Evolutionary conservation across 805 yeast genomes (phyloP).

Genomic region (Pichia cabralensis): DNA sequence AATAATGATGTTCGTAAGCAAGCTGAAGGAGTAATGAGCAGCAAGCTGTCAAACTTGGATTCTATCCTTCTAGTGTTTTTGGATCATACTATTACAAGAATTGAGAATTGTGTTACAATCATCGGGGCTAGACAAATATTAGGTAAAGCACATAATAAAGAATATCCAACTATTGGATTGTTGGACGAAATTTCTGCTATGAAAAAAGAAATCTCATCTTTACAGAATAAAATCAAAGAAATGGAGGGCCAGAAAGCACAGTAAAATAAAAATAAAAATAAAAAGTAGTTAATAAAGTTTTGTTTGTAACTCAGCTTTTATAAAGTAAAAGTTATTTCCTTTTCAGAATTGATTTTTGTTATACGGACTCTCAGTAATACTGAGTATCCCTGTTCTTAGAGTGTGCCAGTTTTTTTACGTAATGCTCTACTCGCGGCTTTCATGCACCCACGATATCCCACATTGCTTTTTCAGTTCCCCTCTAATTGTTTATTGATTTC

Average conservation of each 20-base stretch:
- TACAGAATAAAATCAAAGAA: slow-evolving; percentile 1
- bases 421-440: too few species aligned
- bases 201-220: slow-evolving; percentile 4
- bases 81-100: slow-evolving; percentile 58
- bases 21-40: slow-evolving; percentile 10
- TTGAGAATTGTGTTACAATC: slow-evolving; percentile 48
- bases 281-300: too few species aligned
- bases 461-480: too few species aligned
- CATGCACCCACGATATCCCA: too few species aligned
- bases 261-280: too few species aligned
- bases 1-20: slow-evolving; percentile 12
- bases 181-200: slow-evolving; percentile 5
- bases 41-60: slow-evolving; percentile 15
- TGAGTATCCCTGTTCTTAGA: too few species aligned
- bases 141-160: slow-evolving; percentile 1
- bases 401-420: too few species aligned
- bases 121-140: slow-evolving; percentile 28
- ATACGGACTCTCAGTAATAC: too few species aligned
- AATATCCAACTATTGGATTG: slow-evolving; percentile 1
- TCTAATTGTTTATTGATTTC: too few species aligned
- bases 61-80: slow-evolving; percentile 44
- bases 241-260: not conserved
- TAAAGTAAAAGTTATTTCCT: too few species aligned
- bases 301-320: too few species aligned
- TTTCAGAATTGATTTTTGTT: too few species aligned